Evolutionary conservation across 2,329 filamentous ascomycete species (phyloP).

Genomic region (Myriosclerotinia curreyana): DNA sequence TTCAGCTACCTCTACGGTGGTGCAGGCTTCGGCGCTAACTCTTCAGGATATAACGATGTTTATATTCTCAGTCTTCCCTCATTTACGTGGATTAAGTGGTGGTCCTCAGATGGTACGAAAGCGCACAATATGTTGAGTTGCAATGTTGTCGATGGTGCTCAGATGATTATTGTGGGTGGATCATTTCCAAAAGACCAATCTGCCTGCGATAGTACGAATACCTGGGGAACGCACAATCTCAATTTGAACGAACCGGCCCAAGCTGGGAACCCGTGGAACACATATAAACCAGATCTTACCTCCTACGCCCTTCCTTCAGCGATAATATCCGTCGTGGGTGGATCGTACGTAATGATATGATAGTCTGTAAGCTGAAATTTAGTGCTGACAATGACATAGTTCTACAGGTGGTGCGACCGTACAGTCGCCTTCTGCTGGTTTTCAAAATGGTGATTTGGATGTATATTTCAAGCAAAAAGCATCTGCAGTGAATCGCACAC

Average conservation of each 20-base stretch:
- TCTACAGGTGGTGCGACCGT: conserved; percentile 53
- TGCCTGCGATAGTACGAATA: conserved; percentile 51
- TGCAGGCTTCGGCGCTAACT: conserved; percentile 46
- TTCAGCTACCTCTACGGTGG: conserved; percentile 61
- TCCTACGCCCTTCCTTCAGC: conserved; percentile 53
- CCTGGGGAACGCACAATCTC: conserved; percentile 56
- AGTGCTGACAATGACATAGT: conserved; percentile 28
- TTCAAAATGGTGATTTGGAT: conserved; percentile 49
- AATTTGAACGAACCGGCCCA: conserved; percentile 52
- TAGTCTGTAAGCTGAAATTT: neutral
- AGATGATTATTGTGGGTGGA: conserved; percentile 64
- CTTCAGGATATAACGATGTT: conserved; percentile 57
- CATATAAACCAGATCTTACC: conserved; percentile 50
- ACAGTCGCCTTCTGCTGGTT: conserved; percentile 49
- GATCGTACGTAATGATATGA: conserved; percentile 35
- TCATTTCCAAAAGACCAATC: conserved; percentile 49
- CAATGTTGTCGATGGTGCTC: conserved; percentile 50
- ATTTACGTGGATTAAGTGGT: conserved; percentile 60
- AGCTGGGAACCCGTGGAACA: conserved; percentile 49
- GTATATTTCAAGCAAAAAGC: conserved; percentile 54
- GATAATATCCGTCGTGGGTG: conserved; percentile 51
- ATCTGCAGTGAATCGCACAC: conserved; percentile 45
- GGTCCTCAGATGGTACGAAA: conserved; percentile 41
- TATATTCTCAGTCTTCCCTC: conserved; percentile 61
- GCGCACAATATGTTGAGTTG: conserved; percentile 57